Evolutionary conservation across 106 monocot genomes (phyloP), one percentile per base, ranked within the genome.

Genomic region (Dendrobium catenatum): DNA sequence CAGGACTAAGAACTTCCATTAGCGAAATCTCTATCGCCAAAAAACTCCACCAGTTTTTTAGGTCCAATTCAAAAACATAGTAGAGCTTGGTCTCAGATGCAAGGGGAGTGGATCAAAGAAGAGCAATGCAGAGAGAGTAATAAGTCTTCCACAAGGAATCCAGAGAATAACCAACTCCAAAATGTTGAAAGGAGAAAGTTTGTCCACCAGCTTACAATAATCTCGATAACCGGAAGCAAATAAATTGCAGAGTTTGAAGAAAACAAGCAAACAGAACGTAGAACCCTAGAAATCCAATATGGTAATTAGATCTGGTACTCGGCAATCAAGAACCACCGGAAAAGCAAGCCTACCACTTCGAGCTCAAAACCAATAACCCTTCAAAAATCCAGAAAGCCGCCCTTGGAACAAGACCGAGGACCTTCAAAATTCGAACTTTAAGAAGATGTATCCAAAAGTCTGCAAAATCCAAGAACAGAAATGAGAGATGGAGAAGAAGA

Each of bases 1-100:
- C 47, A 31, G 83, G 47, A 16, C 54, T 18, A 27, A 85, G 89
- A 29, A 64, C 58, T 44, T 72, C 83, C 78, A 83, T 79, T 55
- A 54, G 42, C 16, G 72, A 83, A 29, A 22, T 79, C 33, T 79
- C 55, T 55, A 79, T 79, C 73, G 73, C 73, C 49, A n/a, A n/a
- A 54, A 6, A 40, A 13, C 54, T 59, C 24, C 78, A 18, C 56
- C 16, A 58, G 13, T 19, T 56, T 19, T 19, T 56, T 58, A 9
- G 5, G 4, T 15, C 31, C 55, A 78, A 40, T 44, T 17, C 6
- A 78, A 78, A 9, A 56, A 41, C 77, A 77, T 77, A 31, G 18
- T 58, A n/a, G 13, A 13, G 20, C 58, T 77, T 11, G 15, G 19
- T 37, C 49, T 31, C 24, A 5, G 40, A 19, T 15, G 49, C 49